phyloP scores from a whole-genome alignment of 768 basidiomycete species.

The Trametopsis cervina region DNA sequence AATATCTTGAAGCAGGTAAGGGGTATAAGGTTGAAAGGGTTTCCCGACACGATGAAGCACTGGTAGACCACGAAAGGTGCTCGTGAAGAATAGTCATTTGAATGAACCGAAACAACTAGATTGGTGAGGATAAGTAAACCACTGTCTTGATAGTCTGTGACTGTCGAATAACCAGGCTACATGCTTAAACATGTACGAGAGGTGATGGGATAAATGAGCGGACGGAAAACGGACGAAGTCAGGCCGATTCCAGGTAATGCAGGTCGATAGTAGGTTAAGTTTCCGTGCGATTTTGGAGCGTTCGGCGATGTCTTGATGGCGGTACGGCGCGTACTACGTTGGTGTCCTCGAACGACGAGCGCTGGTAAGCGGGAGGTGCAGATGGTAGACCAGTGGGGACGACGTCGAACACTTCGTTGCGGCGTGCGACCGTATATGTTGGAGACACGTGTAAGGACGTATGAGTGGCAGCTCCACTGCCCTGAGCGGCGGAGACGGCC shows the following conservation, averaged over 20 bases:
- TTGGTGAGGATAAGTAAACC: too few relatives aligned
- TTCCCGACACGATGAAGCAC: too few relatives aligned
- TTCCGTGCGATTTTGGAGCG: conserved; percentile 10
- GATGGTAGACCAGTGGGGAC: too few relatives aligned
- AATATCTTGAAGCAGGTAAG: too few relatives aligned
- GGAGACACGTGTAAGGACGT: conserved; percentile 45
- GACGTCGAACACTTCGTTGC: conserved; percentile 19
- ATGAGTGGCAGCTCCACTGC: conserved; percentile 13
- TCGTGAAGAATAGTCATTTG: too few relatives aligned
- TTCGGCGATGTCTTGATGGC: conserved; percentile 8
- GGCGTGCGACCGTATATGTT: conserved; percentile 50
- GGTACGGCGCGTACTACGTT: conserved; percentile 6
- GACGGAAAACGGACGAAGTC: conserved; percentile 20
- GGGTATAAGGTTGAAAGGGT: too few relatives aligned
- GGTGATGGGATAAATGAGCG: conserved; percentile 19
- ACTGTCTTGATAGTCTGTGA: too few relatives aligned
- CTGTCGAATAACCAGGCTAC: too few relatives aligned
- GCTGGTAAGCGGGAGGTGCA: too few relatives aligned
- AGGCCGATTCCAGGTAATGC: neutral
- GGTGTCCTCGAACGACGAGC: neutral
- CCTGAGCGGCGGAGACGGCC: conserved; percentile 17
- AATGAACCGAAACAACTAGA: neutral
- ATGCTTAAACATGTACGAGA: too few relatives aligned
- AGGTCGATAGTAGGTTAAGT: neutral
- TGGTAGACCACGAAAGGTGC: too few relatives aligned